Base-by-base conservation (phyloP, 2,329 filamentous ascomycete genomes). In the Xylaria sp. region DNA sequence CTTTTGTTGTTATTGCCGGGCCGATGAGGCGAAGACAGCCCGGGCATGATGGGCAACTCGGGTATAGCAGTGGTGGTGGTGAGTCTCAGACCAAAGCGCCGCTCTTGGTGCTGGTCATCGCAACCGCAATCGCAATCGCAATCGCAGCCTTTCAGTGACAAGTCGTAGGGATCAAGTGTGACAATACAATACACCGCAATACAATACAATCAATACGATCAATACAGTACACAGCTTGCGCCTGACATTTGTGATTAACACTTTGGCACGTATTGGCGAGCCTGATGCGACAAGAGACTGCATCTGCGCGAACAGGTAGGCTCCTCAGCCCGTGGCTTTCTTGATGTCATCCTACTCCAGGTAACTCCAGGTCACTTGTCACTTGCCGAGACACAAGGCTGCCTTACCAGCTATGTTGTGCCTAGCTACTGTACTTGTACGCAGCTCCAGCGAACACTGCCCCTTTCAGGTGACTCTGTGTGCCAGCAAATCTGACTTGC, bases 291-390 rank as follows among this genome's bases (percentile, higher is more conserved):
- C 39, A 18, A 60, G 56, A 45, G 46, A 28, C 36, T 39, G 20
- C 57, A 25, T 56, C 32, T 57, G 43, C 20, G 23, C 15, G 23
- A 12, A 18, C 9, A 23, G 32, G 20, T 7, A 60, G 55, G 34
- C 36, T 53, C 36, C 36, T 66, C 53, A 66, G 53, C 66, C 43
- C 43, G 30, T 60, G 63, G 52, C 58, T 32, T 45, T 48, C 55
- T 58, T 63, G 64, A 63, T 69, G 59, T 63, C 63, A 66, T 65
- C 52, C 43, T 53, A n/a, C 20, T 20, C 28, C n/a, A 3, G 18
- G 65, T n/a, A n/a, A n/a, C n/a, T n/a, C n/a, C n/a, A n/a, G n/a
- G n/a, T n/a, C n/a, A n/a, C n/a, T n/a, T n/a, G n/a, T 34, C 39
- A 30, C 41, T 41, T 50, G 55, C 41, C 7, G 64, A 56, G 46